phyloP scores from a whole-genome alignment of 139 green algal species.

The Chlamydomonas sp. region DNA sequence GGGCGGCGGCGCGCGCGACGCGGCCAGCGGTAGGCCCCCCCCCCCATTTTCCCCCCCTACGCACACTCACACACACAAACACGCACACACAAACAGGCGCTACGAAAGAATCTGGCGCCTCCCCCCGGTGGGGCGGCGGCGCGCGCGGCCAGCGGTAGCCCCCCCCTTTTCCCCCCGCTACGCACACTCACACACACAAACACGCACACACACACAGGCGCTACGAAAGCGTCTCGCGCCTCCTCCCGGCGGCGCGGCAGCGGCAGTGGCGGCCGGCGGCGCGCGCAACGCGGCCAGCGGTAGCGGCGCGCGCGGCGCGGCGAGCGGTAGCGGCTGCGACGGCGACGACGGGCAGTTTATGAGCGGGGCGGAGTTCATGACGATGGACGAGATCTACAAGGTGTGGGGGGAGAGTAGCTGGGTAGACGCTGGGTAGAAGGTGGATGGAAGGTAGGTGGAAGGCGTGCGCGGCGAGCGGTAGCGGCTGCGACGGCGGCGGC shows the following conservation, averaged over 20 bases:
- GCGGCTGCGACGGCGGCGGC: not conserved
- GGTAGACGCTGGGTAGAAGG: not conserved
- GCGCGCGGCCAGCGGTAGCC: conserved; percentile 6
- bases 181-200: not conserved
- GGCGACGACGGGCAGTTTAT: not conserved
- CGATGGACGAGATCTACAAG: conserved; percentile 75
- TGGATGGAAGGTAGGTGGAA: not conserved
- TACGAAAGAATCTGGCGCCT: conserved; percentile 29
- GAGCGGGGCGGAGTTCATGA: conserved; percentile 48
- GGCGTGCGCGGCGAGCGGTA: not conserved
- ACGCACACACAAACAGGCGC: conserved; percentile 14
- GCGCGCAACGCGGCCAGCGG: not conserved
- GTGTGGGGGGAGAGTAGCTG: conserved; percentile 18
- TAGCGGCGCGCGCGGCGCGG: not conserved
- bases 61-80: not conserved
- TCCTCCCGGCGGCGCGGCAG: too few relatives aligned
- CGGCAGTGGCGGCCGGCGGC: not conserved
- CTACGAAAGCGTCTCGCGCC: conserved; percentile 2
- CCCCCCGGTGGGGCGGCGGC: conserved; percentile 24
- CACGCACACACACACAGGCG: too few relatives aligned
- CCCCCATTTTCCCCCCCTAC: conserved; percentile 1
- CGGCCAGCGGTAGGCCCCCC: not conserved
- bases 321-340: too few relatives aligned
- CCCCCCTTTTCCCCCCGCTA: conserved; percentile 6
- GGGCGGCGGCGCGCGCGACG: too few relatives aligned